phyloP scores from a whole-genome alignment of 176 grass and related monocot genomes.

The Pontederia crassipes region DNA sequence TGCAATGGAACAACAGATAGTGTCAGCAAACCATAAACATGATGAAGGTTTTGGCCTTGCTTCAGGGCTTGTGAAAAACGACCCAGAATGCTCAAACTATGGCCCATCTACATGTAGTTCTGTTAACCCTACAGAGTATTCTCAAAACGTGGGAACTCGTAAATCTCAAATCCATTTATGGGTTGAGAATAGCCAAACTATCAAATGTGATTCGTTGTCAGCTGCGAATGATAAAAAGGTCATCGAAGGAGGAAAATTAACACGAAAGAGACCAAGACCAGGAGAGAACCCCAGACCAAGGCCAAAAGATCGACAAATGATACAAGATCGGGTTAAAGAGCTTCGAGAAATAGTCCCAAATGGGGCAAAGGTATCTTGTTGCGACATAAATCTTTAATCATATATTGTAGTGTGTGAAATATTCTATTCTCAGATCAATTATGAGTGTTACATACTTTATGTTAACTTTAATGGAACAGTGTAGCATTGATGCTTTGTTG shows the following conservation, averaged over 20 bases:
- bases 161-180: slow-evolving; percentile 66
- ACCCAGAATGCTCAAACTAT: slow-evolving; percentile 32
- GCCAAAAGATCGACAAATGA: slow-evolving; percentile 68
- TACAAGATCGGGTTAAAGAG: slow-evolving; percentile 77
- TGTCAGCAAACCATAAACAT: slow-evolving; percentile 25
- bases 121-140: slow-evolving; percentile 30
- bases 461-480: slow-evolving; percentile 38
- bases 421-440: neutral
- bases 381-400: slow-evolving; percentile 3
- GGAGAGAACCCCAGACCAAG: slow-evolving; percentile 57
- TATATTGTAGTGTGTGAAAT: neutral
- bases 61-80: slow-evolving; percentile 33
- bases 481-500: slow-evolving; percentile 75
- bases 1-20: neutral
- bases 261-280: slow-evolving; percentile 53
- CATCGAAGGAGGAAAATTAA: slow-evolving; percentile 42
- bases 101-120: slow-evolving; percentile 36
- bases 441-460: slow-evolving; percentile 19
- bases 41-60: slow-evolving; percentile 22
- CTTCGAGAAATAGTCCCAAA: slow-evolving; percentile 72
- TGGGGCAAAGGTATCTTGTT: slow-evolving; percentile 57
- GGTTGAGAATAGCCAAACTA: slow-evolving; percentile 47
- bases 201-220: slow-evolving; percentile 51
- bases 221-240: slow-evolving; percentile 63
- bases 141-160: slow-evolving; percentile 42